A percentile compares a stretch with the other conserved stretches of the same genome.
Evolutionary conservation across 352 stramenopile species (phyloP).

Genomic region (Phytophthora uliginosa): DNA sequence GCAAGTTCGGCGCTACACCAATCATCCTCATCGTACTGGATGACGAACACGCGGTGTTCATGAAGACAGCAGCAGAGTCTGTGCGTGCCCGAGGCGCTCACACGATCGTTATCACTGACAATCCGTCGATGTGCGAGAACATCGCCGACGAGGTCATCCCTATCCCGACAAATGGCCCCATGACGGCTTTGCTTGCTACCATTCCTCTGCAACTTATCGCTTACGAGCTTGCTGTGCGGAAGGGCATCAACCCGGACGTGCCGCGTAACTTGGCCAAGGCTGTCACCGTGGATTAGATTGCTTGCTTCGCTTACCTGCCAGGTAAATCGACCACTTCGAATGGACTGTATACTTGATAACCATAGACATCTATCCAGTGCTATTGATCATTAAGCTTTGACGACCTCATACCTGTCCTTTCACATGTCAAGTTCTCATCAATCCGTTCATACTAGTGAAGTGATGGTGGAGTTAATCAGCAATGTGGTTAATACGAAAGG

Average conservation of each 20-base stretch:
- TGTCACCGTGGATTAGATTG: conserved; percentile 98
- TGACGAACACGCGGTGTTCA: conserved; percentile 97
- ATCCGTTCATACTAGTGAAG: no score
- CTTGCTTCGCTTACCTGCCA: conserved; percentile 12
- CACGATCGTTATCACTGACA: conserved; percentile 99
- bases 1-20: conserved; percentile 96
- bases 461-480: no score
- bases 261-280: conserved; percentile 99
- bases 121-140: conserved; percentile 93
- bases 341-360: conserved; percentile 18
- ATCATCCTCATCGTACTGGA: conserved; percentile 99
- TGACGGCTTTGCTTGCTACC: conserved; percentile 97
- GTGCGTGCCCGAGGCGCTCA: conserved; percentile 97
- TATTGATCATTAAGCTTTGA: not conserved
- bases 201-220: conserved; percentile 98
- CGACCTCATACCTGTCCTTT: no score
- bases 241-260: conserved; percentile 98
- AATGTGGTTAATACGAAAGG: no score
- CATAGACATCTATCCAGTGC: conserved; percentile 12
- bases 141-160: conserved; percentile 95
- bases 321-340: conserved; percentile 21
- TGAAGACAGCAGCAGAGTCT: conserved; percentile 96
- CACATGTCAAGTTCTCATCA: no score
- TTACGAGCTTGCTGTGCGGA: conserved; percentile 98
- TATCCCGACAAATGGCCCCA: conserved; percentile 97